A percentile compares a stretch with the other conserved stretches of the same genome.
Evolutionary conservation across 345 rosid genomes (phyloP).

Genomic region (Brassica incana): DNA sequence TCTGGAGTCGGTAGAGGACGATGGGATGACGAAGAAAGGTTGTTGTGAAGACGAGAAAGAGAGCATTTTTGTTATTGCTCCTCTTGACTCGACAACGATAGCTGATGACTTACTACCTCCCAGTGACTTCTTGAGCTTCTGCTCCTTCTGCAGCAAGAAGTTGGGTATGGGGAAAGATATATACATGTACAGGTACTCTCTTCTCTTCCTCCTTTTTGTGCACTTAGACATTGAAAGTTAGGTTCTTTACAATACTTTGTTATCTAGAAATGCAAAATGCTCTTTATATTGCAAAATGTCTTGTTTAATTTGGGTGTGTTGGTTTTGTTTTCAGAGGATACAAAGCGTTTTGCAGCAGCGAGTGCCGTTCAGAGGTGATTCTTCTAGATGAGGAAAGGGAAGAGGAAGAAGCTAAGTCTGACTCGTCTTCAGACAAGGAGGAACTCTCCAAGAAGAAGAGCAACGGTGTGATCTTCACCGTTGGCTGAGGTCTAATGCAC

Average conservation of each 20-base stretch:
- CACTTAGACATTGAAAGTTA: not conserved
- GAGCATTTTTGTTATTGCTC: constrained; percentile 31
- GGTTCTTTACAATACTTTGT: not conserved
- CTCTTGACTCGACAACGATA: constrained; percentile 7
- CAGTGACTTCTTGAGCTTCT: constrained; percentile 67
- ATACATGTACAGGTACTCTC: constrained; percentile 79
- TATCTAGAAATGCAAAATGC: constrained; percentile 2
- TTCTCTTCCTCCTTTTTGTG: constrained; percentile 17
- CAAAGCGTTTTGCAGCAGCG: constrained; percentile 80
- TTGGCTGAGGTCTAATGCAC: constrained; percentile 7
- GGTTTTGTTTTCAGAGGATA: constrained; percentile 57
- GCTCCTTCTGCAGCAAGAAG: constrained; percentile 63
- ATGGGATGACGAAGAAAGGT: constrained; percentile 28
- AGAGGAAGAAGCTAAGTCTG: constrained; percentile 12
- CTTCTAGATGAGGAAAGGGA: constrained; percentile 53
- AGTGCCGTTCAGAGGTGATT: constrained; percentile 65
- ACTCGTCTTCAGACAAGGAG: constrained; percentile 26
- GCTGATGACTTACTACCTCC: constrained; percentile 33
- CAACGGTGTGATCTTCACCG: constrained; percentile 22
- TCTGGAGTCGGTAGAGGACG: constrained; percentile 48
- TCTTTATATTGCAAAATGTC: not conserved
- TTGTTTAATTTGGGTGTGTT: not conserved
- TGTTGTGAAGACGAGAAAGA: constrained; percentile 35
- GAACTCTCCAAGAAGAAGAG: constrained; percentile 29
- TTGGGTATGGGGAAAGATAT: constrained; percentile 67